Base-by-base conservation (phyloP, 2,329 filamentous ascomycete species). In the Fusarium miscanthi region DNA sequence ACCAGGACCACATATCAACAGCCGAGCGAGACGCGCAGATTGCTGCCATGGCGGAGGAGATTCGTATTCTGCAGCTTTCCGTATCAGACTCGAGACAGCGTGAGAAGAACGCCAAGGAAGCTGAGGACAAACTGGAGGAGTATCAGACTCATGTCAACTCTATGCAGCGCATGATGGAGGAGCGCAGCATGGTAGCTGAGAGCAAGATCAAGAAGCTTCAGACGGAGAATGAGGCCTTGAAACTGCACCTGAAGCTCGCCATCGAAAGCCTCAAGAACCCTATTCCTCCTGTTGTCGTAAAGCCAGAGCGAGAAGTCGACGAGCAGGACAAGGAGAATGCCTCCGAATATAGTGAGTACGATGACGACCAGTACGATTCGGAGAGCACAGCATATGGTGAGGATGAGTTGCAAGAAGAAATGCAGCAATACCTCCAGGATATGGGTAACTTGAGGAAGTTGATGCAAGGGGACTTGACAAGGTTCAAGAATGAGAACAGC, bases 111-210 rank as follows among this genome's bases (percentile, higher is more conserved):
- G 92, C 90, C 62, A 90, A 92, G 76, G 87, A 92, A 41, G 91
- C 94, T 73, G 93, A 94, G 72, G 94, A 96, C 80, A 92, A 92
- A 75, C 85, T 99, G 30, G 96, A 98, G 77, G 94, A 97, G 81
- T 99, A 98, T 82, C 96, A 99, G 84, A 91, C 91, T 73, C 93
- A 95, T 77, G 96, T 99, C 23, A 88, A 90, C 52, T 90, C 92
- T 63, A 94, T 99, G 92, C 94, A 98, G 82, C 91, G 95, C 66
- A 89, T 97, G 82, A 98, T 98, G 95, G 95, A 98, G 81, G 96
- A 99, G 84, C 92, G 92, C 71, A 90, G 92, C 67, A 92, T 97
- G 81, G 93, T 98, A 19, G 92, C 93, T 35, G 95, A 98, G 80
- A 94, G 93, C 84, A 98, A 97, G 87, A 97, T 99, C 80, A 91